Base-by-base conservation (phyloP, 2,329 filamentous ascomycete genomes). In the Amauroascus verrucosus region DNA sequence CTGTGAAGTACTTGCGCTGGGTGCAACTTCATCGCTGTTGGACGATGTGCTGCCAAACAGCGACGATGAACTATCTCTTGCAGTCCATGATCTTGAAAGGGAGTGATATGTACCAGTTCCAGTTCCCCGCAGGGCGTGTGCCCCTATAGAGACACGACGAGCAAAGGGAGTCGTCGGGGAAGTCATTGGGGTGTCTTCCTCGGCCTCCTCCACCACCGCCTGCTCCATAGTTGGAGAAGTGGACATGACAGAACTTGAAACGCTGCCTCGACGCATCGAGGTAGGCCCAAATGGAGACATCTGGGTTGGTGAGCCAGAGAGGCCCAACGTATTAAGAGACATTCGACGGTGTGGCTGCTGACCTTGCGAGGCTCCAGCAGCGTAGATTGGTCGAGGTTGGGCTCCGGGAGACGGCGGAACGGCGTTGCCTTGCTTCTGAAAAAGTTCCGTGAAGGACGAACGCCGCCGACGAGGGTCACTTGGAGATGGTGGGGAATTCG, bases 121-220 rank as follows among this genome's bases (percentile, higher is more conserved):
- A 71, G 69, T 64, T 79, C 84, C 84, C 62, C 82, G 79, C 69
- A 89, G 76, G 59, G 86, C 86, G 67, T 88, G 82, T 57, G 85
- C 85, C 57, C 91, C 90, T 64, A 95, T 94, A 71, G 90, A 96
- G 75, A 95, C 83, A 55, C 90, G 85, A 61, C 90, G 84, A 56
- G 80, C 80, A 58, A 74, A 73, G 32, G 89, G 87, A 11, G 85
- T 86, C 51, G 75, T 78, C 32, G 87, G 83, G 14, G 78, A 77
- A 60, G 78, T 80, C 63, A 76, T 79, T 37, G 74, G 66, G 37
- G 75, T 70, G 51, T 75, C 72, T 40, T 83, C 80, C 57, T 88
- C 84, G 61, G 72, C 84, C 69, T 90, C 86, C 59, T 90, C 85
- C 57, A 84, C 62, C 20, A 72, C 64, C 3, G 68, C 67, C 30